A percentile compares a stretch with the other conserved stretches of the same genome.
Evolutionary conservation across 75 land plant species (phyloP).

Genomic region (Picea glauca): DNA sequence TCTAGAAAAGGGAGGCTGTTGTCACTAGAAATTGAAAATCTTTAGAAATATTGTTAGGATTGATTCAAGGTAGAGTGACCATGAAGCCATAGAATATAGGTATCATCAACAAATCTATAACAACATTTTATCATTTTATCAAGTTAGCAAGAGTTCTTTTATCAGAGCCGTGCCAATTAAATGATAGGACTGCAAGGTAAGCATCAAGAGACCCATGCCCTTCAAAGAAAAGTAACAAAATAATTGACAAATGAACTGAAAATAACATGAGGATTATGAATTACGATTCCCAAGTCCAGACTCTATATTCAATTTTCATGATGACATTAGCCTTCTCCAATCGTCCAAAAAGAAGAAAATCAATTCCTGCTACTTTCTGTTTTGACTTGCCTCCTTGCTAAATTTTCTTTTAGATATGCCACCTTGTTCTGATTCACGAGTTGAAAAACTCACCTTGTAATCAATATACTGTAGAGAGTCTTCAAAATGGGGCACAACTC

Average conservation of each 20-base stretch:
- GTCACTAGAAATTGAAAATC: no score
- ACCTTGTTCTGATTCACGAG: background rate
- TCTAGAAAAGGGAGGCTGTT: no score
- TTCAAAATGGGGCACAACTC: conserved; percentile 54
- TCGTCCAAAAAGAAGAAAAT: background rate
- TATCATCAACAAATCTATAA: no score
- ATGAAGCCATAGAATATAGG: no score
- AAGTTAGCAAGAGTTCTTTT: no score
- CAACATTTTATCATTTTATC: no score
- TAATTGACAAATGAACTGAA: background rate
- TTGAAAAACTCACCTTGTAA: conserved; percentile 26
- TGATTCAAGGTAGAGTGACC: no score
- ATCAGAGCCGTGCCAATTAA: background rate
- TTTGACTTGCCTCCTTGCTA: background rate
- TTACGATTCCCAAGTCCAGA: background rate
- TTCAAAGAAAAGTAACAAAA: background rate
- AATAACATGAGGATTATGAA: background rate
- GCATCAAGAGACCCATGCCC: background rate
- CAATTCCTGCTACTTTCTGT: background rate
- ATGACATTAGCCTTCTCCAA: background rate
- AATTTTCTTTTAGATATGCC: background rate
- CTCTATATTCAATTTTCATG: no score
- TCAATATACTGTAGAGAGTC: conserved; percentile 40
- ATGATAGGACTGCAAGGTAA: background rate
- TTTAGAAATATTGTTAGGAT: no score